Percentiles rank a stretch among this genome's conserved stretches.
phyloP scores from a whole-genome alignment of 768 basidiomycete species.

The Pleurotus ostreatus region DNA sequence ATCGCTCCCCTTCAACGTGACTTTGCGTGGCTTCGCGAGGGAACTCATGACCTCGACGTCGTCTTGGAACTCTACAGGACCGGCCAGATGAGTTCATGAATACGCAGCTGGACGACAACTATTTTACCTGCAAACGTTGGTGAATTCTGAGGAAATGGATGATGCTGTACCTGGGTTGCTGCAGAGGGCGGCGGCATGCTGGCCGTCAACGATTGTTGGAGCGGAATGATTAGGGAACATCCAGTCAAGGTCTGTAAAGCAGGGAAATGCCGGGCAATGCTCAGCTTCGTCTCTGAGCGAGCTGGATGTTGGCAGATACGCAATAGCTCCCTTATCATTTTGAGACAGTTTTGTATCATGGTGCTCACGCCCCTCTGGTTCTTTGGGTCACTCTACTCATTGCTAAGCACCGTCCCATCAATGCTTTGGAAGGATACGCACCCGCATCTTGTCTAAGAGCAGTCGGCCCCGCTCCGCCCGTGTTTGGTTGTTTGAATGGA shows the following conservation, averaged over 20 bases:
- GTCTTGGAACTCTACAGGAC: conserved; percentile 62
- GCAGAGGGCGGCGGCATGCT: conserved; percentile 75
- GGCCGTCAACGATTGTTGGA: conserved; percentile 90
- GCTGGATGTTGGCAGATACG: conserved; percentile 57
- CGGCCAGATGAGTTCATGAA: neutral
- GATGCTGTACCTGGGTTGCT: conserved; percentile 51
- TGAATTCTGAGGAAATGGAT: conserved; percentile 74
- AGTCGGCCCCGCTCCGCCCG: conserved; percentile 56
- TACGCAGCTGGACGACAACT: neutral
- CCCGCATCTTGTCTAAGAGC: conserved; percentile 58
- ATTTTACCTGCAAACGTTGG: conserved; percentile 73
- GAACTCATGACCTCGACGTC: conserved; percentile 91
- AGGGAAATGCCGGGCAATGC: conserved; percentile 55
- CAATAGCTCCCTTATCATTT: conserved; percentile 70
- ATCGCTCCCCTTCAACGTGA: conserved; percentile 79
- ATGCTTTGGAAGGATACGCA: conserved; percentile 23
- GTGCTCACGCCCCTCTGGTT: conserved; percentile 37
- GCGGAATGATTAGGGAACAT: conserved; percentile 76
- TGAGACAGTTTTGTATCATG: conserved; percentile 50
- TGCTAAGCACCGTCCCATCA: neutral
- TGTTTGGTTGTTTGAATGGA: conserved; percentile 71
- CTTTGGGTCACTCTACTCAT: conserved; percentile 38
- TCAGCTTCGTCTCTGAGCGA: conserved; percentile 32
- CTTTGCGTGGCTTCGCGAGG: conserved; percentile 85
- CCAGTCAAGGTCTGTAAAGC: conserved; percentile 51